These are phyloP conservation scores for Mycena filopes DNA, from an alignment of 768 basidiomycete genomes.

Conservation along the genomic window DNA sequence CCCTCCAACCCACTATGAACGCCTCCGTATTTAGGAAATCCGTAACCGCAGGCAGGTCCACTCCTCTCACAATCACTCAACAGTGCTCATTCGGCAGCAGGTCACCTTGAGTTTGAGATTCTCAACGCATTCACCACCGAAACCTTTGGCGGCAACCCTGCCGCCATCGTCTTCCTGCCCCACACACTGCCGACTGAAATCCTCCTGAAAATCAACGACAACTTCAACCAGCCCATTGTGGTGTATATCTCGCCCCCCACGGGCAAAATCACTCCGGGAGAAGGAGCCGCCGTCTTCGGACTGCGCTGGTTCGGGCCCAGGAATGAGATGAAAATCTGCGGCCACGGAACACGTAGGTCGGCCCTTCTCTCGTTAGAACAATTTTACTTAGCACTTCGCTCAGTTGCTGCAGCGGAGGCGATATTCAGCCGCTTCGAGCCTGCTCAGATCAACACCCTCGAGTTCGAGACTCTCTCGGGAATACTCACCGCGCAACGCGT, in stretches of 20 bases:
- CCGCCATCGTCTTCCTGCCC: constrained; percentile 18
- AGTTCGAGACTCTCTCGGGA: constrained; percentile 22
- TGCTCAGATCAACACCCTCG: not conserved
- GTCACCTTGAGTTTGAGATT: not conserved
- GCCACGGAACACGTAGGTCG: constrained; percentile 25
- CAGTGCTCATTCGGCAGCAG: not conserved
- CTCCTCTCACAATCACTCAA: not conserved
- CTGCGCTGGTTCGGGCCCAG: constrained; percentile 24
- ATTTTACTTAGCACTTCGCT: no score
- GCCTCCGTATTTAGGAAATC: not conserved
- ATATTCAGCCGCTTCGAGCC: constrained; percentile 15
- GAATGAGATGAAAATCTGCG: constrained; percentile 19
- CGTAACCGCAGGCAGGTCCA: not conserved
- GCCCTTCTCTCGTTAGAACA: no score
- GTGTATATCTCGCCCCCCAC: constrained; percentile 15
- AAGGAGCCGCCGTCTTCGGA: constrained; percentile 1
- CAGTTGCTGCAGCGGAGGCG: constrained; percentile 24
- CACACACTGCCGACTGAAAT: constrained; percentile 7
- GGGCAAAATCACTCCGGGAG: not conserved
- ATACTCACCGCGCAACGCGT: constrained; percentile 14
- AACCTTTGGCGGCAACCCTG: constrained; percentile 20
- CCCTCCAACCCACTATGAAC: not conserved
- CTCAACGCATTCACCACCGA: constrained; percentile 11
- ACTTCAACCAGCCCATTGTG: constrained; percentile 21
- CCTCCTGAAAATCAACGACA: constrained; percentile 15